These are phyloP conservation scores for Arxiozyma telluris DNA, from an alignment of 1,139 yeast species.

Conservation along the genomic window DNA sequence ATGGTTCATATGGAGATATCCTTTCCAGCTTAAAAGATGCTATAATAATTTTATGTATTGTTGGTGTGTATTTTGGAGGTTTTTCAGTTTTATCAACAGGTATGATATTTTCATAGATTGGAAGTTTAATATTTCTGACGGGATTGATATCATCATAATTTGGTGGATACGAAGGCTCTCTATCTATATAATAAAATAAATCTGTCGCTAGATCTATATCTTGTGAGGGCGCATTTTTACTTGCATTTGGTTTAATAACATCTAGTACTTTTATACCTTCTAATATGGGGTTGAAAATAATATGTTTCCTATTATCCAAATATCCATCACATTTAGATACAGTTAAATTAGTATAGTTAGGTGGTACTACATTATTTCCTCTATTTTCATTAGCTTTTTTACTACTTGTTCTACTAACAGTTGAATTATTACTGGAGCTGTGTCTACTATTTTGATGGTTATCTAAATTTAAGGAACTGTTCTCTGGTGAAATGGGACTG, in stretches of 20 bases:
- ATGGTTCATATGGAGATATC: slow-evolving; percentile 55
- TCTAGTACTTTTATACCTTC: neutral
- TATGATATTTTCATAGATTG: slow-evolving; percentile 35
- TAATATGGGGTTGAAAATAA: neutral
- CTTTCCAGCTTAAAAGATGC: slow-evolving; percentile 55
- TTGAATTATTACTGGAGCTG: neutral
- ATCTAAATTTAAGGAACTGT: neutral
- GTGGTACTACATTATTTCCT: neutral
- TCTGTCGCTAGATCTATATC: neutral
- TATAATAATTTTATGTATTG: slow-evolving; percentile 47
- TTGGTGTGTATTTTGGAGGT: slow-evolving; percentile 49
- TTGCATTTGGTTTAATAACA: too few relatives aligned
- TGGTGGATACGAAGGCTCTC: slow-evolving; percentile 45
- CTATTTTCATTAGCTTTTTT: neutral
- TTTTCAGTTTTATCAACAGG: slow-evolving; percentile 7
- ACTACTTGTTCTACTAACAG: too few relatives aligned
- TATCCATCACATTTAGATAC: too few relatives aligned
- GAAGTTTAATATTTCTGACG: slow-evolving; percentile 33
- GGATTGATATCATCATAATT: slow-evolving; percentile 35
- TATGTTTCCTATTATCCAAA: neutral
- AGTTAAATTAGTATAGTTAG: too few relatives aligned
- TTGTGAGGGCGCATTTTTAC: too few relatives aligned
- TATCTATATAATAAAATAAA: slow-evolving; percentile 40
- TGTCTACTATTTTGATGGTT: neutral
- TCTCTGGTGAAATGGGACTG: neutral